phyloP scores from a whole-genome alignment of 2,329 filamentous ascomycete genomes.

The Pseudogymnoascus sp. region DNA sequence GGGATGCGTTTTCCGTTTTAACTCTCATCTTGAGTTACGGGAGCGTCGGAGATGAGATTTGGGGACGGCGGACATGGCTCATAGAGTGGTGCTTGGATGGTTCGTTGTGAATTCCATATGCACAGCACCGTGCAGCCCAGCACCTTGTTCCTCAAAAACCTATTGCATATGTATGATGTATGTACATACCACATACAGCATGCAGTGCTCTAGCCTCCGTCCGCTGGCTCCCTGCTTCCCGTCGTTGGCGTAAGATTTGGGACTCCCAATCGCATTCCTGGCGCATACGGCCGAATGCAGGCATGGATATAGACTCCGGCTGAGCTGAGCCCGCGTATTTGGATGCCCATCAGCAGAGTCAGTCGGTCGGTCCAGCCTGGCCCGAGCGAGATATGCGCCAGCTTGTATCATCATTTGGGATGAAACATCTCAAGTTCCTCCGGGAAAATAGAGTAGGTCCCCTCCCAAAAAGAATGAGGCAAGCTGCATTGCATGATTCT shows the following conservation, averaged over 20 bases:
- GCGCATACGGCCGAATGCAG: neutral
- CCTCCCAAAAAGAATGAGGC: neutral
- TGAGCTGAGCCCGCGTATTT: neutral
- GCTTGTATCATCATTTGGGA: neutral
- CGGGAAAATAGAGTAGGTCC: neutral
- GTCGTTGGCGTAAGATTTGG: slow-evolving; percentile 1
- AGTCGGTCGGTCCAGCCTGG: neutral
- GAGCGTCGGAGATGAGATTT: neutral
- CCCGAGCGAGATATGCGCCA: neutral
- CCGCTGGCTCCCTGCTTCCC: neutral
- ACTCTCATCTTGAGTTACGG: neutral
- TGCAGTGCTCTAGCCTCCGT: slow-evolving; percentile 4
- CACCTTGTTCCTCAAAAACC: neutral
- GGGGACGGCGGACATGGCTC: neutral
- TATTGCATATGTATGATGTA: slow-evolving; percentile 6
- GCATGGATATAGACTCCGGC: neutral
- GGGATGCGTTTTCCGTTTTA: neutral
- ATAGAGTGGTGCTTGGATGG: neutral
- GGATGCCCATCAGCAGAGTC: neutral
- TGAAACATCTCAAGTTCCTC: neutral
- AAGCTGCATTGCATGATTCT: neutral
- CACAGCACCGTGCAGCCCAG: neutral
- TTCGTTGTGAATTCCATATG: slow-evolving; percentile 5
- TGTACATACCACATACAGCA: neutral
- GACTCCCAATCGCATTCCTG: neutral